phyloP scores from a whole-genome alignment of 2,329 filamentous ascomycete genomes.

The Zymoseptoria passerinii region DNA sequence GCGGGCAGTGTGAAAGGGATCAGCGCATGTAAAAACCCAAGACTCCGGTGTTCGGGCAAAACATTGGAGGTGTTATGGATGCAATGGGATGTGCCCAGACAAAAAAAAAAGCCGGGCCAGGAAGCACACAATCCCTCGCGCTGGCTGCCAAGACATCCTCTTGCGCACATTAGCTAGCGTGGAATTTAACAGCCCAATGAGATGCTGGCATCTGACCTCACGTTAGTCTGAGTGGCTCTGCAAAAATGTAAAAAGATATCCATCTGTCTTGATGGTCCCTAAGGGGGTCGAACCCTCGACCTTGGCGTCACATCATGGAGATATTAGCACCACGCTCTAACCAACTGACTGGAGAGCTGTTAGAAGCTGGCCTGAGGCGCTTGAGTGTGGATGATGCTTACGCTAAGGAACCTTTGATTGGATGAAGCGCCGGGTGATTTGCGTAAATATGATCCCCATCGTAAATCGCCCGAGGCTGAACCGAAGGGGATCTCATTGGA shows the following conservation, averaged over 20 bases:
- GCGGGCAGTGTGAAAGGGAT: background rate
- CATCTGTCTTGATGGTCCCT: background rate
- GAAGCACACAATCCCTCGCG: background rate
- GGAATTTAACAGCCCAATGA: background rate
- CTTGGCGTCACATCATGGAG: constrained; percentile 11
- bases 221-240: background rate
- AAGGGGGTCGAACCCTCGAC: constrained; percentile 16
- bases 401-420: background rate
- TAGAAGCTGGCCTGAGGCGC: background rate
- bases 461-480: too few species aligned
- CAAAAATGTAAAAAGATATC: background rate
- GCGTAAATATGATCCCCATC: too few species aligned
- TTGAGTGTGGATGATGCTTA: background rate
- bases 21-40: too few species aligned
- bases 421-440: too few species aligned
- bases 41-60: too few species aligned
- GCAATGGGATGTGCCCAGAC: too few species aligned
- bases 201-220: background rate
- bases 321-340: constrained; percentile 21
- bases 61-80: too few species aligned
- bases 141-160: background rate
- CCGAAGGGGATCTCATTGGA: too few species aligned
- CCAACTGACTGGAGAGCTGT: constrained; percentile 12
- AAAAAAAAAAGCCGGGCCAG: too few species aligned
- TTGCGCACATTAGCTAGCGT: background rate